Conservation (phyloP, 2,329 filamentous ascomycete species). For the Pseudogymnoascus sp. region DNA sequence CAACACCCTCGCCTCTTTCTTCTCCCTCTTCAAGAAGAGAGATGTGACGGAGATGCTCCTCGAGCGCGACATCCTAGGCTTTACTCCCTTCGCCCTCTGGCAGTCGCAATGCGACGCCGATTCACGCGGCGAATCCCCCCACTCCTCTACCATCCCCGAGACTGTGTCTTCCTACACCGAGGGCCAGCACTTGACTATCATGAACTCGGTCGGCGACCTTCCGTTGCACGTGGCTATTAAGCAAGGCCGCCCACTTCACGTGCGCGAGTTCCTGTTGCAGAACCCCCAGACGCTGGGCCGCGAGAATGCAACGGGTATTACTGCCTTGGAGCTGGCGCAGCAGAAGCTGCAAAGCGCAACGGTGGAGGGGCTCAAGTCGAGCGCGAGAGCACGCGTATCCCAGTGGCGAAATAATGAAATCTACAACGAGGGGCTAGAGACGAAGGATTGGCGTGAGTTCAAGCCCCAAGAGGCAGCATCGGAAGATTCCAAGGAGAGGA, state of each 20-base stretch:
- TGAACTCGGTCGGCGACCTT: constrained; percentile 61
- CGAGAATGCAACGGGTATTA: constrained; percentile 72
- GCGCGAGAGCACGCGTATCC: background rate
- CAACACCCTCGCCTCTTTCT: constrained; percentile 38
- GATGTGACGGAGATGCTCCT: constrained; percentile 52
- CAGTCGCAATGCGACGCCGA: constrained; percentile 44
- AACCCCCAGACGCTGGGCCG: constrained; percentile 36
- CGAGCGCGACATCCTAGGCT: constrained; percentile 49
- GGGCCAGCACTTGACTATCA: constrained; percentile 49
- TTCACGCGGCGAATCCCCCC: background rate
- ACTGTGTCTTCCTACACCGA: constrained; percentile 50
- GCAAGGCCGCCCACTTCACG: constrained; percentile 31
- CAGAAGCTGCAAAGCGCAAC: constrained; percentile 13
- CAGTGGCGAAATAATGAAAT: background rate
- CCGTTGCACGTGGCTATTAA: constrained; percentile 54
- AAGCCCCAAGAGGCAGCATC: background rate
- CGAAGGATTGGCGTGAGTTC: constrained; percentile 12
- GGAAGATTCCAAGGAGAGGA: constrained; percentile 9
- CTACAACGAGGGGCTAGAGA: background rate
- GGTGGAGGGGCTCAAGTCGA: background rate
- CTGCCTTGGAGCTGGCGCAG: constrained; percentile 59
- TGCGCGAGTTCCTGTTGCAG: background rate
- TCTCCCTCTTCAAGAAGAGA: constrained; percentile 52
- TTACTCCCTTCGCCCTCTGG: constrained; percentile 58
- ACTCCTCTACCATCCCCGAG: constrained; percentile 39